These are phyloP conservation scores for Lithocarpus polystachyus DNA, from an alignment of 306 rosid species.

Conservation along the genomic window DNA sequence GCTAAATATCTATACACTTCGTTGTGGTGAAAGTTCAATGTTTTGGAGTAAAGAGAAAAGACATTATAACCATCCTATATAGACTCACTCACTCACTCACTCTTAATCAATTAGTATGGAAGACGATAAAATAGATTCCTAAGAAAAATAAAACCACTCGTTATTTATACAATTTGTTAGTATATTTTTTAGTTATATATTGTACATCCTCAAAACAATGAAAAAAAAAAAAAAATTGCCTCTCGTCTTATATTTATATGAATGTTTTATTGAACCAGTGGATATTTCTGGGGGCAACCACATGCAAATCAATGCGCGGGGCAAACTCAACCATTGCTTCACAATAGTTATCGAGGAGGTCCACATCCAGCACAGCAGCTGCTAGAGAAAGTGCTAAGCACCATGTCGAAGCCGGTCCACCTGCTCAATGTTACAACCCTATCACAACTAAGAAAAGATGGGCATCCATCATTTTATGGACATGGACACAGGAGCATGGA, in stretches of 20 bases:
- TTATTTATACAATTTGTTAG: too few relatives aligned
- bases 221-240: neutral
- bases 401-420: conserved; percentile 37
- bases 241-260: neutral
- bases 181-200: neutral
- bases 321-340: conserved; percentile 34
- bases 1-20: too few relatives aligned
- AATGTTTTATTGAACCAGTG: conserved; percentile 24
- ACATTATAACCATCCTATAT: too few relatives aligned
- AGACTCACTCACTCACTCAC: too few relatives aligned
- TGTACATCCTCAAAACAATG: neutral
- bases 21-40: too few relatives aligned
- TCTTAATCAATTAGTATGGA: too few relatives aligned
- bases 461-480: conserved; percentile 74
- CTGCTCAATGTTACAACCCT: conserved; percentile 55
- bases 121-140: neutral
- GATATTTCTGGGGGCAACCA: conserved; percentile 44
- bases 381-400: conserved; percentile 44
- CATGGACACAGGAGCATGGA: conserved; percentile 47
- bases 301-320: conserved; percentile 35
- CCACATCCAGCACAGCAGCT: conserved; percentile 46
- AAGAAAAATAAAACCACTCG: neutral
- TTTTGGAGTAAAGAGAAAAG: too few relatives aligned
- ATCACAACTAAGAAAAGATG: conserved; percentile 71
- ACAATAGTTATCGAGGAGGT: conserved; percentile 35